Base-by-base conservation (phyloP, 2,329 filamentous ascomycete genomes). In the Allantophomopsis cytisporea region DNA sequence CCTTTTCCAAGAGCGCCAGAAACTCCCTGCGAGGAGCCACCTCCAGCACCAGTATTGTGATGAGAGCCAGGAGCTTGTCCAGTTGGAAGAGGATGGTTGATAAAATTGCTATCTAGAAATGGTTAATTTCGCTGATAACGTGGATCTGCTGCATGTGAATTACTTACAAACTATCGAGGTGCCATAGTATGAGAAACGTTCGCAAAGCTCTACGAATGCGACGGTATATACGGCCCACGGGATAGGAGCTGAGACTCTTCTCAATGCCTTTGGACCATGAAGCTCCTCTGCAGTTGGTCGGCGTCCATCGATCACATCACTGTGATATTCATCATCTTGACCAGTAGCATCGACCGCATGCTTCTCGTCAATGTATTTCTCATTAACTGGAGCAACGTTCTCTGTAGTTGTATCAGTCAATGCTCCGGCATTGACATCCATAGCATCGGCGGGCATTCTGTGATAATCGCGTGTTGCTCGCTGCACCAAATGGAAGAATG, bases 171-270 rank as follows among this genome's bases (percentile, higher is more conserved):
- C 65, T 38, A 69, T 66, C n/a, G 69, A 73, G 4, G 71, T 74
- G 36, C 75, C 76, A 50, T 78, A 79, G 60, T 75, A 80, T 4
- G 69, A 70, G 52, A 78, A 78, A 17, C 73, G 66, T 55, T 78
- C 74, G 56, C 72, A 77, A 41, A 77, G 54, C 55, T 79, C 75
- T 35, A 77, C 65, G 45, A 79, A 71, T 2, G 69, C 72, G 39
- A 79, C 64, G 10, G 67, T 74, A 23, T 35, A 40, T 18, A 40
- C 40, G 21, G 40, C 20, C 31, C 32, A 42, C 12, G 40, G 40
- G 17, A 42, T 42, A 14, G 20, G 23, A 21, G 23, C 40, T 14
- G 40, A 40, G 14, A 42, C 32, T 40, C 40, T 42, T 21, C 33
- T 39, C 33, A 42, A 34, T 18, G 40, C 32, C 15, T 37, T 7